These are phyloP conservation scores for Colletotrichum horii DNA, from an alignment of 2,329 filamentous ascomycete species.

Conservation along the genomic window DNA sequence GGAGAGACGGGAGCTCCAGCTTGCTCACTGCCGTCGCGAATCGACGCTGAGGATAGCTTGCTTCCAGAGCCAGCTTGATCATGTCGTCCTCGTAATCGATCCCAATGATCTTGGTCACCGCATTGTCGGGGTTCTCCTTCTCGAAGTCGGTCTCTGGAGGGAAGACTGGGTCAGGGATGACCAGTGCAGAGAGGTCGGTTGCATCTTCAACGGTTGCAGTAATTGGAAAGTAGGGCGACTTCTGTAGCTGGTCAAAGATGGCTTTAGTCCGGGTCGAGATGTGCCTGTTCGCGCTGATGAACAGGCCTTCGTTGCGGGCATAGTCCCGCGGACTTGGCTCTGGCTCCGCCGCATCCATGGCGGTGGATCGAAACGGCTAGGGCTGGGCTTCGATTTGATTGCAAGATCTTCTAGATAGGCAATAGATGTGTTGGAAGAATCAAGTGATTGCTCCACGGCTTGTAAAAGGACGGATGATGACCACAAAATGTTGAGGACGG, in stretches of 20 bases:
- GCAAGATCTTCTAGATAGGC: neutral
- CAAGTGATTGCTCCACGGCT: neutral
- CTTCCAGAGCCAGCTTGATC: neutral
- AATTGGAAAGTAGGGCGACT: neutral
- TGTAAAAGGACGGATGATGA: neutral
- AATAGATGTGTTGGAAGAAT: neutral
- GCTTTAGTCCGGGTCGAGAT: neutral
- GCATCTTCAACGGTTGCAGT: neutral
- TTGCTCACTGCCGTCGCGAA: neutral
- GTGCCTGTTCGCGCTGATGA: neutral
- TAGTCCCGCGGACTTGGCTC: neutral
- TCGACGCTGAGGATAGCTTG: neutral
- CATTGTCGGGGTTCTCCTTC: neutral
- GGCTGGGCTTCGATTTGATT: neutral
- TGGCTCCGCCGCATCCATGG: neutral
- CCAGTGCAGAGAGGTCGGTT: neutral
- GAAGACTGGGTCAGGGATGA: neutral
- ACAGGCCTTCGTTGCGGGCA: neutral
- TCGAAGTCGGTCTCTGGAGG: neutral
- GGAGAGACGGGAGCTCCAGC: slow-evolving; percentile 7
- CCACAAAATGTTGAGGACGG: neutral
- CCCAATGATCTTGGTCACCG: neutral
- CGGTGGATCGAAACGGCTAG: neutral
- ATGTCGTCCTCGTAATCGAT: neutral
- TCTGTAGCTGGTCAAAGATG: neutral